A percentile compares a stretch with the other conserved stretches of the same genome.
These are phyloP conservation scores for Lagerstroemia speciosa DNA, from an alignment of 345 rosid species.

Conservation along the genomic window DNA sequence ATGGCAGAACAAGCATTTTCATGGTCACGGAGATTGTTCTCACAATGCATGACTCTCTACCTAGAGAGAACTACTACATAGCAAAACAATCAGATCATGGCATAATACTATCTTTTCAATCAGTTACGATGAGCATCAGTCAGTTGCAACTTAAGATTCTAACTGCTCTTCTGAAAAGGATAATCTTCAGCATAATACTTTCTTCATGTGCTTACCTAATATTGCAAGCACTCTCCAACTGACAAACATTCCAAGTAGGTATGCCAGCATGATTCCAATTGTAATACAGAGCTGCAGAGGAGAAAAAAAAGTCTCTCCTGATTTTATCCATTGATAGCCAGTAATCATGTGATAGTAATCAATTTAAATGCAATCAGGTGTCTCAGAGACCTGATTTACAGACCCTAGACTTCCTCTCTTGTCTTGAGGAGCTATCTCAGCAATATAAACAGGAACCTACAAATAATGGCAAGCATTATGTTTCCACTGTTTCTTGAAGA, in stretches of 20 bases:
- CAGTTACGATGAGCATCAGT: too few species aligned
- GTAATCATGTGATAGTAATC: not conserved
- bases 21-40: not conserved
- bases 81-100: too few species aligned
- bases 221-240: slow-evolving; percentile 67
- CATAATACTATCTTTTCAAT: too few species aligned
- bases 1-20: not conserved
- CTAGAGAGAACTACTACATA: too few species aligned
- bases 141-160: too few species aligned
- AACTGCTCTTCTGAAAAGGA: not conserved
- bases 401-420: slow-evolving; percentile 70
- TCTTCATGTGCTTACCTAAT: slow-evolving; percentile 32
- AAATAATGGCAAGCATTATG: not conserved
- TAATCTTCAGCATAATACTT: too few species aligned
- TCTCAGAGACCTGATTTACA: slow-evolving; percentile 45
- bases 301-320: slow-evolving; percentile 5
- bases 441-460: slow-evolving; percentile 74
- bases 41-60: too few species aligned
- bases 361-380: not conserved
- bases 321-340: not conserved
- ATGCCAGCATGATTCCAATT: slow-evolving; percentile 58
- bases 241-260: slow-evolving; percentile 51
- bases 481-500: not conserved
- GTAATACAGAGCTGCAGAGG: slow-evolving; percentile 53
- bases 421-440: slow-evolving; percentile 75